A percentile compares a stretch with the other conserved stretches of the same genome.
These are phyloP conservation scores for Obelidium mucronatum DNA, from an alignment of 192 early-diverging fungal genomes.

Conservation along the genomic window DNA sequence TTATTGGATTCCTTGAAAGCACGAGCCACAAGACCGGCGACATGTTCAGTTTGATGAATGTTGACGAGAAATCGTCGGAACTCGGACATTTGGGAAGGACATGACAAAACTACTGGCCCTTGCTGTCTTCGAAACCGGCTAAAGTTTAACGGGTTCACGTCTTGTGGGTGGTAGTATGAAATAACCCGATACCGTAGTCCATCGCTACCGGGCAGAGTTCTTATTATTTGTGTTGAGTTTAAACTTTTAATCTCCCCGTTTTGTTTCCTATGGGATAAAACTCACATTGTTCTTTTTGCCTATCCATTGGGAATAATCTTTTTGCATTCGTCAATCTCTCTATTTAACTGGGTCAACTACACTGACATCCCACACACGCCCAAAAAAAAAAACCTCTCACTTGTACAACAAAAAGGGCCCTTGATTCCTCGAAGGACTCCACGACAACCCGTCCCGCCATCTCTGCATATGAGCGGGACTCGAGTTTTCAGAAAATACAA, in stretches of 20 bases:
- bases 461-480: neutral
- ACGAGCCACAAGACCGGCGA: neutral
- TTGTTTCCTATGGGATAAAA: no score
- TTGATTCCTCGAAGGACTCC: constrained; percentile 3
- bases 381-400: no score
- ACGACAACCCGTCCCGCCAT: neutral
- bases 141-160: neutral
- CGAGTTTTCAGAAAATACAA: constrained; percentile 5
- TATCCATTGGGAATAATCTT: constrained; percentile 2
- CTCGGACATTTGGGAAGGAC: neutral
- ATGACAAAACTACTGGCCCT: neutral
- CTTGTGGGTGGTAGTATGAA: neutral
- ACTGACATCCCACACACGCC: no score
- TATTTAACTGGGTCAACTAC: no score
- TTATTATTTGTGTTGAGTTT: no score
- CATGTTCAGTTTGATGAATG: neutral
- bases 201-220: neutral
- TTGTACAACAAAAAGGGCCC: constrained; percentile 19
- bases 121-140: neutral
- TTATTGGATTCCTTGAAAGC: neutral
- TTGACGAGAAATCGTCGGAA: neutral
- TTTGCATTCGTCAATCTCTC: constrained; percentile 2
- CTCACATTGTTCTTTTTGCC: constrained; percentile 8
- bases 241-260: no score
- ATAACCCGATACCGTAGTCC: constrained; percentile 15